A percentile compares a stretch with the other conserved stretches of the same genome.
Conservation (phyloP, 108 stramenopile species). For the Schizochytrium sp. region DNA sequence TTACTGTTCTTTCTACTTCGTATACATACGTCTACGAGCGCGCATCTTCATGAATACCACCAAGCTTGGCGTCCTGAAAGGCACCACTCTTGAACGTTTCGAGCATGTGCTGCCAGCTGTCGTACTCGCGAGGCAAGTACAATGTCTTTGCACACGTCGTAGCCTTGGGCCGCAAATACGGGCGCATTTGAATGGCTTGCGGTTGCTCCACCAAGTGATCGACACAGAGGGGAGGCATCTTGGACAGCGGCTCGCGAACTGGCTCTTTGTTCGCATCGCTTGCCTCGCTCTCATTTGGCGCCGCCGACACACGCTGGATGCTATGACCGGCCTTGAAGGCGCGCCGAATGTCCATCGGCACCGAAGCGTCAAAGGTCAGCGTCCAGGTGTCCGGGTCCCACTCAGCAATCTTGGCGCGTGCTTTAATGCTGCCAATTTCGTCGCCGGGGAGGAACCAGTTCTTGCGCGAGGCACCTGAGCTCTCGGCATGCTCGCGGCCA, state of each 20-base stretch:
- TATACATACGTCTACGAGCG: background rate
- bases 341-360: background rate
- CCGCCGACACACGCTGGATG: background rate
- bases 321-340: background rate
- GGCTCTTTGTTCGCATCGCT: background rate
- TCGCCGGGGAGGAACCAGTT: background rate
- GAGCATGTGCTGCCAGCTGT: background rate
- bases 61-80: constrained; percentile 1
- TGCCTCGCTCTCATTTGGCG: no score
- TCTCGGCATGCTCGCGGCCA: background rate
- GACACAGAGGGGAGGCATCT: background rate
- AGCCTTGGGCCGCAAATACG: background rate
- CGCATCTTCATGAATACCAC: background rate
- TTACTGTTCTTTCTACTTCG: no score
- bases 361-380: background rate
- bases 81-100: background rate
- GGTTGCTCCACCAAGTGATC: background rate
- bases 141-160: constrained; percentile 5
- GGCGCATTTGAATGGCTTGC: background rate
- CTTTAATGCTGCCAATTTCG: background rate
- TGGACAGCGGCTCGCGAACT: background rate
- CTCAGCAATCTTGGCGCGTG: background rate
- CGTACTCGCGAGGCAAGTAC: background rate
- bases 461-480: background rate
- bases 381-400: constrained; percentile 10